Conservation (phyloP, 805 yeast species). For the Suhomyces sp. region DNA sequence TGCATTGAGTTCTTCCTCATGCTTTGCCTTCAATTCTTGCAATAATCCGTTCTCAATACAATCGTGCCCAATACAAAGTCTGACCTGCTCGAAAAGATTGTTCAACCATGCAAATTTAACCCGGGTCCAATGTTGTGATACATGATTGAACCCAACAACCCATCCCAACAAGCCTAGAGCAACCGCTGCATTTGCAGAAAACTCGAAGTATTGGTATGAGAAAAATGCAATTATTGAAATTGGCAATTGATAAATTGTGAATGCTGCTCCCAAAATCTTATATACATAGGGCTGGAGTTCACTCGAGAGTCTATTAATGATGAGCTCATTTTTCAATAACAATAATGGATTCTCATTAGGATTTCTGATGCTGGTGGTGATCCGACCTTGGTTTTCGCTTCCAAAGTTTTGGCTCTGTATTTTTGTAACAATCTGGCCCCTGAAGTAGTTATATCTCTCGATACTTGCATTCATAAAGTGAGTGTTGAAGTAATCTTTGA, state of each 20-base stretch:
- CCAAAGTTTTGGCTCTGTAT: conserved; percentile 28
- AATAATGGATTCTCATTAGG: conserved; percentile 40
- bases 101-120: conserved; percentile 30
- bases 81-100: conserved; percentile 33
- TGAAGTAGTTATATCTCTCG: conserved; percentile 34
- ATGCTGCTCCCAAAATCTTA: conserved; percentile 25
- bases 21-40: conserved; percentile 30
- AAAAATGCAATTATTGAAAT: conserved; percentile 28
- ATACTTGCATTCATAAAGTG: conserved; percentile 40
- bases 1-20: conserved; percentile 17
- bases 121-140: conserved; percentile 35
- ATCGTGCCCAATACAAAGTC: conserved; percentile 32
- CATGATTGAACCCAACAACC: conserved; percentile 42
- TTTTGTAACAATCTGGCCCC: conserved; percentile 37
- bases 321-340: conserved; percentile 28
- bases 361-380: too few species aligned
- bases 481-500: conserved; percentile 37
- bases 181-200: conserved; percentile 29
- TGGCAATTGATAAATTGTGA: conserved; percentile 40
- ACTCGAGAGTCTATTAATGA: conserved; percentile 23
- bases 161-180: conserved; percentile 40
- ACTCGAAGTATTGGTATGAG: conserved; percentile 34
- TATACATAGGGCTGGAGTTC: conserved; percentile 42
- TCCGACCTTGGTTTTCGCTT: background rate
- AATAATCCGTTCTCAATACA: conserved; percentile 40